Conservation (phyloP, 2,329 filamentous ascomycete species). For the Orbilia quercus region DNA sequence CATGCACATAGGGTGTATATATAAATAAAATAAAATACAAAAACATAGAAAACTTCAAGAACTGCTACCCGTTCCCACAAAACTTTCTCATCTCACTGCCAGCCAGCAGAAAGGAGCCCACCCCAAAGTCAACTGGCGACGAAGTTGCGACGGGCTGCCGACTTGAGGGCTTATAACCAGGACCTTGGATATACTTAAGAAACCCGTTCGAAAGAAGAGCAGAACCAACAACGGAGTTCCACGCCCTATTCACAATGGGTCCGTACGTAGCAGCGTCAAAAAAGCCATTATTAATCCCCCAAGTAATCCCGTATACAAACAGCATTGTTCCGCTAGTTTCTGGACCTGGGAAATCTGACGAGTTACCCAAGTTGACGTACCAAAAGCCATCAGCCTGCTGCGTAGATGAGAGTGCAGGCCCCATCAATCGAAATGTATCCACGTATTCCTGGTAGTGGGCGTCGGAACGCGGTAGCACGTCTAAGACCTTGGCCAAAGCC, state of each 20-base stretch:
- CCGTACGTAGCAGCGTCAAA: constrained; percentile 25
- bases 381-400: constrained; percentile 34
- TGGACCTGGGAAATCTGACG: constrained; percentile 26
- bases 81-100: constrained; percentile 28
- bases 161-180: constrained; percentile 18
- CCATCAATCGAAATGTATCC: constrained; percentile 27
- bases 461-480: constrained; percentile 24
- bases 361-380: constrained; percentile 38
- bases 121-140: constrained; percentile 19
- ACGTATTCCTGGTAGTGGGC: constrained; percentile 37
- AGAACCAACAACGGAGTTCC: constrained; percentile 18
- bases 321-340: constrained; percentile 38
- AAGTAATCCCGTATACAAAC: constrained; percentile 31
- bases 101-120: constrained; percentile 29
- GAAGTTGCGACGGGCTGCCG: constrained; percentile 22
- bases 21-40: background rate
- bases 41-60: background rate
- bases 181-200: constrained; percentile 25
- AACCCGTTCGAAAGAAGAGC: constrained; percentile 20
- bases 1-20: too few species aligned
- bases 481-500: constrained; percentile 33
- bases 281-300: constrained; percentile 35
- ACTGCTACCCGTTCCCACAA: constrained; percentile 11
- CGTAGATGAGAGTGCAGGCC: constrained; percentile 9
- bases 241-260: constrained; percentile 25